Evolutionary conservation across 768 basidiomycete genomes (phyloP).

Genomic region (Infundibulicybe gibba): DNA sequence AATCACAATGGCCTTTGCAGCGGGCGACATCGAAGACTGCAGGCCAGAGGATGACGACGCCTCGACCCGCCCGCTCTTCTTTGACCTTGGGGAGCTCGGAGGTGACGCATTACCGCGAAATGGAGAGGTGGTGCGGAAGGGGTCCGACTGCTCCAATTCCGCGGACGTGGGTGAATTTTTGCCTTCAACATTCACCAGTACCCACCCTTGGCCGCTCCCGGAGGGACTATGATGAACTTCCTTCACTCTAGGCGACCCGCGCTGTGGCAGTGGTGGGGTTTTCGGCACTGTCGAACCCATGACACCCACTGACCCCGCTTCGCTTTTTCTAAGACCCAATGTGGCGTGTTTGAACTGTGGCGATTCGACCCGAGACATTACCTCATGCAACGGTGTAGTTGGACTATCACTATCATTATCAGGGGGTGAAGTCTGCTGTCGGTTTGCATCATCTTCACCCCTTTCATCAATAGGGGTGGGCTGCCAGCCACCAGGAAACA

Average conservation of each 20-base stretch:
- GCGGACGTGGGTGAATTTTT: conserved; percentile 7
- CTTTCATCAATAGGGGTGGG: conserved; percentile 50
- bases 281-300: conserved; percentile 29
- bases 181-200: conserved; percentile 59
- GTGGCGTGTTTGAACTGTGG: conserved; percentile 49
- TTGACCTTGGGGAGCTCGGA: not conserved
- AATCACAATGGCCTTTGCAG: conserved; percentile 62
- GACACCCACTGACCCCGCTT: conserved; percentile 56
- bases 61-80: not conserved
- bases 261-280: conserved; percentile 12
- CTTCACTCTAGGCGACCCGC: not conserved
- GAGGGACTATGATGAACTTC: conserved; percentile 4
- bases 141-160: conserved; percentile 1
- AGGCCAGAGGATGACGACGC: not conserved
- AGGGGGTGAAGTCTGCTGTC: conserved; percentile 8
- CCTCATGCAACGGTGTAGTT: conserved; percentile 38
- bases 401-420: conserved; percentile 8
- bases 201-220: conserved; percentile 56
- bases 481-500: conserved; percentile 55
- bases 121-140: no score
- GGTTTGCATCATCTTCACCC: conserved; percentile 17
- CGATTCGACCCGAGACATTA: conserved; percentile 44
- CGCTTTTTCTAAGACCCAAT: conserved; percentile 52
- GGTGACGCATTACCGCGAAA: no score
- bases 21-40: conserved; percentile 30